Conservation (phyloP, 768 basidiomycete genomes). For the Auriscalpium microsporum region DNA sequence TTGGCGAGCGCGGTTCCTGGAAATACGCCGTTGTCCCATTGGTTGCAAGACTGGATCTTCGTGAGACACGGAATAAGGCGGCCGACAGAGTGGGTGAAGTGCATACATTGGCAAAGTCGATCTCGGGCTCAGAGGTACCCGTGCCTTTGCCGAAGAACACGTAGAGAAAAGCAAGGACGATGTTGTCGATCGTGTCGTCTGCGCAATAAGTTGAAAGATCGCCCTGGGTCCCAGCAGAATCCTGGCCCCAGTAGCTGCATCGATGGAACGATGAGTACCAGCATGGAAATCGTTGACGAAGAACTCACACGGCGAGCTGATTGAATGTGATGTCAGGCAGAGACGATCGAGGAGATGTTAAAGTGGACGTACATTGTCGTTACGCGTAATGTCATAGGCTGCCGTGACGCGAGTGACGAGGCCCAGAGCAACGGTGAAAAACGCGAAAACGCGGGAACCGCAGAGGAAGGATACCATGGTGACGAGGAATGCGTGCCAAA, state of each 20-base stretch:
- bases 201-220: background rate
- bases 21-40: conserved; percentile 31
- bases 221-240: background rate
- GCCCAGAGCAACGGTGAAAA: background rate
- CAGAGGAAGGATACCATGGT: too few species aligned
- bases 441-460: too few species aligned
- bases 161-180: conserved; percentile 3
- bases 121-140: conserved; percentile 34
- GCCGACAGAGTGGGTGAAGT: background rate
- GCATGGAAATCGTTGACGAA: background rate
- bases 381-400: conserved; percentile 52
- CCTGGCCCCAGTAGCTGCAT: conserved; percentile 20
- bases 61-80: background rate
- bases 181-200: conserved; percentile 2
- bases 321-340: conserved; percentile 21
- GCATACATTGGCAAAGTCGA: conserved; percentile 62
- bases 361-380: conserved; percentile 43
- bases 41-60: conserved; percentile 31
- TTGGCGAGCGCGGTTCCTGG: conserved; percentile 33
- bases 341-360: background rate
- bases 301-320: conserved; percentile 42
- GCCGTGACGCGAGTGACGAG: background rate
- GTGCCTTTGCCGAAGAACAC: conserved; percentile 18
- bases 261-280: conserved; percentile 29
- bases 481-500: too few species aligned